Evolutionary conservation across 1,284 basidiomycete species (phyloP).

Genomic region (Pulchroboletus neoregius): DNA sequence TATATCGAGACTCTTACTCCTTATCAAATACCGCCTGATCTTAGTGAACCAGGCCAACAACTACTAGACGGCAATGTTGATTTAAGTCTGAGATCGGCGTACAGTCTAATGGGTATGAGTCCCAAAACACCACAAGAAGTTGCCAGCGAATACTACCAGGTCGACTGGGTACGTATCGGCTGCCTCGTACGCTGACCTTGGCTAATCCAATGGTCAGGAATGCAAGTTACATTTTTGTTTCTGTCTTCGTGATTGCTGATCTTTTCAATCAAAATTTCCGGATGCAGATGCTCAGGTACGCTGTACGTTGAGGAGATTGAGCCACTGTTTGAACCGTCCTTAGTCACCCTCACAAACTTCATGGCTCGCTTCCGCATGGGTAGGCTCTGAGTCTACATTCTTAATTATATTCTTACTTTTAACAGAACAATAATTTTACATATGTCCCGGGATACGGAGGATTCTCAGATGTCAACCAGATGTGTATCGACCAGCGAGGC

Average conservation of each 20-base stretch:
- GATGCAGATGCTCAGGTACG: conserved; percentile 28
- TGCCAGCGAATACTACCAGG: conserved; percentile 53
- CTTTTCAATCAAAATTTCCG: not conserved
- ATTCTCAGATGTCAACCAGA: conserved; percentile 54
- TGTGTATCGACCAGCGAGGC: conserved; percentile 60
- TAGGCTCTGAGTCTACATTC: conserved; percentile 24
- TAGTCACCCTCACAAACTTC: conserved; percentile 60
- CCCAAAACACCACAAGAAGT: conserved; percentile 42
- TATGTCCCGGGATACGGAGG: conserved; percentile 51
- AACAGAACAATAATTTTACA: conserved; percentile 62
- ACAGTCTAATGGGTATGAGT: conserved; percentile 43
- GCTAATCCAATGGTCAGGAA: conserved; percentile 17
- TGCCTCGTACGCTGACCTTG: not conserved
- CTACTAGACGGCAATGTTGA: conserved; percentile 45
- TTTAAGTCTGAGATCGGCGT: conserved; percentile 46
- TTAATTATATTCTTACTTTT: conserved; percentile 10
- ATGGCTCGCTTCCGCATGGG: conserved; percentile 59
- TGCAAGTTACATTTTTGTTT: conserved; percentile 16
- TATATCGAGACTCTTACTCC: conserved; percentile 12
- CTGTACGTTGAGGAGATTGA: not conserved
- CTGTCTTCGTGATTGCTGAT: conserved; percentile 9
- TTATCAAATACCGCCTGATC: not conserved
- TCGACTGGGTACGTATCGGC: conserved; percentile 33
- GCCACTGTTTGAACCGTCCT: conserved; percentile 9
- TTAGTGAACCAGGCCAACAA: conserved; percentile 36